Base-by-base conservation (phyloP, 345 rosid genomes). In the Cardamine resedifolia region DNA sequence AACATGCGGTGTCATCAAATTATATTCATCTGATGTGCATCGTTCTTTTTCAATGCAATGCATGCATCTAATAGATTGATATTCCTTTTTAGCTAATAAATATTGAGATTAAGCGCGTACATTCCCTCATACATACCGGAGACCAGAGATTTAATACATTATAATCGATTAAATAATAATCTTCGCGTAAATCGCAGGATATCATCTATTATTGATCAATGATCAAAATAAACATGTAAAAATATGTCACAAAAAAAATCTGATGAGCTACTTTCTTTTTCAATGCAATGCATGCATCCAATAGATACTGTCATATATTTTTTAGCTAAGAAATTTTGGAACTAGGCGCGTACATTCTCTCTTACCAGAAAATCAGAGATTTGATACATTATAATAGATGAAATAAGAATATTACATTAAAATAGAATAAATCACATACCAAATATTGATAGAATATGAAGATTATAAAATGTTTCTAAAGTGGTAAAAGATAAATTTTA, bases 361-460 rank as follows among this genome's bases (percentile, higher is more conserved):
- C 16, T 0, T 39, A 14, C 11, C 16, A n/a, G 6, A 2, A 39
- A 16, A 39, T 10, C 20, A 16, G 19, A 44, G 20, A 44, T 44
- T 44, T n/a, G 5, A 44, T 53, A 12, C 57, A 53, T 4, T 31
- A 55, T 72, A 72, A 31, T 27, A 53, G 4, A 23, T 43, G 6
- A 44, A 20, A 72, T 16, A 52, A 39, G 5, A 27, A 39, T 4
- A 30, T 41, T 21, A 44, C 14, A 62, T 10, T 62, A 15, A 36
- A 52, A 51, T 53, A 41, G 30, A 4, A 10, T 63, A 7, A 64
- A 53, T 63, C 44, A 2, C 5, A 63, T 64, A 11, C 70, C 58
- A 23, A 43, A 31, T 73, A 33, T 33, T 73, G 16, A 64, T 12
- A 24, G 1, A 64, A 44, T 31, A 33, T 45, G 21, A 50, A 73